Conservation (phyloP, 2,329 filamentous ascomycete species). For the Akanthomyces lecanii region DNA sequence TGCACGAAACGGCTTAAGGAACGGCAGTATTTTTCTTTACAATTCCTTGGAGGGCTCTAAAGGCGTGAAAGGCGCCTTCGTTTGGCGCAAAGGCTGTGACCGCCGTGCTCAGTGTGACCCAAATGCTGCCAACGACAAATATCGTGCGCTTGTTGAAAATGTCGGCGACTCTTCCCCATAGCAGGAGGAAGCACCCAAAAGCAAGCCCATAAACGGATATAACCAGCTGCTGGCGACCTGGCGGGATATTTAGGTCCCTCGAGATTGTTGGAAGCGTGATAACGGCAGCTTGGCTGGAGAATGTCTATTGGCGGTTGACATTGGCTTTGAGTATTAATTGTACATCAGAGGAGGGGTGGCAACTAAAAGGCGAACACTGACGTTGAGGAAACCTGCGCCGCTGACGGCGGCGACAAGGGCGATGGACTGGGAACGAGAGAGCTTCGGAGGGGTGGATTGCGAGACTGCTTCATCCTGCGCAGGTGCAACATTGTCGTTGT, state of each 20-base stretch:
- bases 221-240: slow-evolving; percentile 54
- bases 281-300: slow-evolving; percentile 52
- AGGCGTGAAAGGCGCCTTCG: slow-evolving; percentile 59
- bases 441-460: neutral
- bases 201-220: slow-evolving; percentile 56
- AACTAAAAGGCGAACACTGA: neutral
- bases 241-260: slow-evolving; percentile 46
- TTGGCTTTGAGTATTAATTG: too few species aligned
- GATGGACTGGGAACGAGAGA: neutral
- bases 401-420: neutral
- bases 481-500: too few species aligned
- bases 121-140: slow-evolving; percentile 56
- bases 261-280: slow-evolving; percentile 57
- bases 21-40: neutral
- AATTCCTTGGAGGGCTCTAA: slow-evolving; percentile 57
- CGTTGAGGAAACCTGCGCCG: slow-evolving; percentile 1
- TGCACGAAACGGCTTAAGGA: too few species aligned
- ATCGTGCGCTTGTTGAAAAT: slow-evolving; percentile 56
- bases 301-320: slow-evolving; percentile 33
- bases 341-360: too few species aligned
- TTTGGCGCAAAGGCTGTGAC: slow-evolving; percentile 55
- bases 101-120: slow-evolving; percentile 50
- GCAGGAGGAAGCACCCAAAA: slow-evolving; percentile 57
- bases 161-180: slow-evolving; percentile 59
- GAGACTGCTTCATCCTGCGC: too few species aligned